Evolutionary conservation across 1,284 basidiomycete genomes (phyloP), one percentile per base, ranked within the genome.

Genomic region (Athelia psychrophila): DNA sequence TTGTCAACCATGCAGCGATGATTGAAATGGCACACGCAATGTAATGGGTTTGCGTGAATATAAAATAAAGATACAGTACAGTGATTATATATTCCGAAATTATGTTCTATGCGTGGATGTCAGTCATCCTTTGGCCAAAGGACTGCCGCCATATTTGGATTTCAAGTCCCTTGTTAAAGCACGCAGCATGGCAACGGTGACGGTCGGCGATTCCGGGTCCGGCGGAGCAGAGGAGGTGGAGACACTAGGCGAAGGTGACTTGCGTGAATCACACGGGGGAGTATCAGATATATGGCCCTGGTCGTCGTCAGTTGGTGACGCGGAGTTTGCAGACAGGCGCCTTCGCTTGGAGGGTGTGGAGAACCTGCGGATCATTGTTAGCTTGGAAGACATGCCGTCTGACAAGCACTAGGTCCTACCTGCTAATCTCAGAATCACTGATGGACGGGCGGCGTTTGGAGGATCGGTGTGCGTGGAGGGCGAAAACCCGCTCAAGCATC

Each of bases 181-280:
- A 47, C 84, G 79, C 44, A 88, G 65, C 86, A 88, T 88, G n/a
- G 81, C 79, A 23, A 81, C 70, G 1, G 85, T 88, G 19, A 88
- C 76, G 16, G 71, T 58, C 4, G 73, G 64, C 44, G 66, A 1
- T 62, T 65, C 40, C 69, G 60, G 13, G 61, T 76, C 71, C 1
- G 60, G 57, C n/a, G 61, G 61, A 16, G 62, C 58, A 10, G 68
- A 55, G 0, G 72, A 71, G 16, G 64, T 54, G 2, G 62, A 65
- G 58, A 66, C 51, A 4, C 71, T 75, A 2, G 72, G 68, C 19
- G 68, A 68, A 25, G 68, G 72, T 62, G 48, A 72, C 54, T 38
- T 68, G 59, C 42, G 73, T 63, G 33, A 78, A 68, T 64, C 70
- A 25, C 64, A 53, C 47, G 51, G 60, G 15, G 58, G 70, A 47